These are phyloP conservation scores for Eutypella sp. DNA, from an alignment of 2,329 filamentous ascomycete genomes.

Conservation along the genomic window DNA sequence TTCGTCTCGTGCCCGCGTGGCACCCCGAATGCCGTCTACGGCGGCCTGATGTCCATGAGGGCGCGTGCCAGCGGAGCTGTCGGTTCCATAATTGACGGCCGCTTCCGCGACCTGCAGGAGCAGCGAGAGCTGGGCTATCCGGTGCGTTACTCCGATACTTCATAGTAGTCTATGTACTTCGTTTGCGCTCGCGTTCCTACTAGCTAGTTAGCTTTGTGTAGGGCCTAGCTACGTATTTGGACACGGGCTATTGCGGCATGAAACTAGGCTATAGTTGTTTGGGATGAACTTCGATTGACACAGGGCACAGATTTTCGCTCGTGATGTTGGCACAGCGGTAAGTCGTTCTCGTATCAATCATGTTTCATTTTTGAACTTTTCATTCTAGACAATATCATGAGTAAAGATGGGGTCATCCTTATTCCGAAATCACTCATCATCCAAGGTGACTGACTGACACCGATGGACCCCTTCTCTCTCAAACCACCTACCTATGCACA, in stretches of 20 bases:
- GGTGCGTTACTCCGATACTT: conserved; percentile 18
- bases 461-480: too few relatives aligned
- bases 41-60: conserved; percentile 47
- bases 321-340: conserved; percentile 36
- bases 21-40: conserved; percentile 47
- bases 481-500: too few relatives aligned
- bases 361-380: too few relatives aligned
- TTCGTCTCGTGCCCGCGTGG: conserved; percentile 44
- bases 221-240: not conserved
- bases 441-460: too few relatives aligned
- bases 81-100: conserved; percentile 47
- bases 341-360: not conserved
- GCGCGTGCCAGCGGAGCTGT: conserved; percentile 39
- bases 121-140: conserved; percentile 44
- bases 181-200: not conserved
- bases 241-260: not conserved
- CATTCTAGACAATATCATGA: not conserved
- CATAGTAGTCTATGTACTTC: not conserved
- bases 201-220: not conserved
- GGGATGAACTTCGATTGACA: too few relatives aligned
- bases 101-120: conserved; percentile 48
- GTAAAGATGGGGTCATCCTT: too few relatives aligned
- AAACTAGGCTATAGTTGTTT: too few relatives aligned
- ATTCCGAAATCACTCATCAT: too few relatives aligned
- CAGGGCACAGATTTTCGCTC: conserved; percentile 37